Evolutionary conservation across 1,139 yeast species (phyloP).

Genomic region (Suhomyces chickasaworum): DNA sequence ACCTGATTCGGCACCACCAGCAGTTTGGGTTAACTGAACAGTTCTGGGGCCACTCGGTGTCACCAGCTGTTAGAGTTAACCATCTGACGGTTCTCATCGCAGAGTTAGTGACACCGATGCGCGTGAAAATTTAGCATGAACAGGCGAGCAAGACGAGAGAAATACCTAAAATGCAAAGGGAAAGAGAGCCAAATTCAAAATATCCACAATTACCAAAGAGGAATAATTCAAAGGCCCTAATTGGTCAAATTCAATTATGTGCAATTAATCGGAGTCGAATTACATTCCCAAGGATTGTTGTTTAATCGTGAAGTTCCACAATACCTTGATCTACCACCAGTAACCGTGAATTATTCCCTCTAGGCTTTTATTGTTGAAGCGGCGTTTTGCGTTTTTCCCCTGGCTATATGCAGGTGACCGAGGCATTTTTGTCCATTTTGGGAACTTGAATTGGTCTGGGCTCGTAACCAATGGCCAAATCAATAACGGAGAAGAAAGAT

Average conservation of each 20-base stretch:
- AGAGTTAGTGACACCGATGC: slow-evolving; percentile 4
- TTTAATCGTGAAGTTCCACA: not conserved
- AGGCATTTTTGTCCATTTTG: slow-evolving; percentile 1
- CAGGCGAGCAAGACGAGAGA: slow-evolving; percentile 2
- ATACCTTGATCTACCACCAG: not conserved
- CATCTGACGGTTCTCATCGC: not conserved
- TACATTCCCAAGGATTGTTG: not conserved
- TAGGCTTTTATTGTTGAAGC: not conserved
- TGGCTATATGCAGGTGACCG: not conserved
- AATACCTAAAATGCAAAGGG: too few relatives aligned
- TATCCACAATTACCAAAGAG: not conserved
- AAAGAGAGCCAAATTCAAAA: too few relatives aligned
- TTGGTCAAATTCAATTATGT: too few relatives aligned
- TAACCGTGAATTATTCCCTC: not conserved
- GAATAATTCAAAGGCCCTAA: not conserved
- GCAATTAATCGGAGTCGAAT: not conserved
- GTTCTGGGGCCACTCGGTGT: slow-evolving; percentile 2
- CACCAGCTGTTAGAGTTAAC: slow-evolving; percentile 1
- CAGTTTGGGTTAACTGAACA: not conserved
- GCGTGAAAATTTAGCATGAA: slow-evolving; percentile 2
- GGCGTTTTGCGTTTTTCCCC: not conserved
- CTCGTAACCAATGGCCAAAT: too few relatives aligned
- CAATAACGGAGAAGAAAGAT: too few relatives aligned
- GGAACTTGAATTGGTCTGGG: too few relatives aligned
- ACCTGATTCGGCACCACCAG: not conserved